Evolutionary conservation across 305 asterid species (phyloP), one percentile per base, ranked within the genome.

Genomic region (Rubia peregrina): DNA sequence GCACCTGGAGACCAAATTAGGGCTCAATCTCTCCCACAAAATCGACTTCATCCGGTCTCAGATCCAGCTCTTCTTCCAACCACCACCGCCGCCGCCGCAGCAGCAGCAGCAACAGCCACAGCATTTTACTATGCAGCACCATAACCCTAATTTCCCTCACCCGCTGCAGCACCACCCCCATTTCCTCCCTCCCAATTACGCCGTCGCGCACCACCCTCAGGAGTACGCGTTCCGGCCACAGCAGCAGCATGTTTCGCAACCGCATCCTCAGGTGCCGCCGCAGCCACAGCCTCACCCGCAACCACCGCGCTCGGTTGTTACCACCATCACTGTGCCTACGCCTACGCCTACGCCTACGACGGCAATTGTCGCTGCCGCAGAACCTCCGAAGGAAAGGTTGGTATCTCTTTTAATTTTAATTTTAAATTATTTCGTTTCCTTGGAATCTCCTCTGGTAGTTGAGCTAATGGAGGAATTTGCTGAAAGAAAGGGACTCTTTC

Each of bases 41-140:
- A 64, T 85, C 67, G 95, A 86, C 80, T 85, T 89, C 57, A 85
- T 89, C 70, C 82, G 82, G 16, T 74, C 69, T 63, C 88, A 83
- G 84, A 89, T 89, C 88, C 89, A 83, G 72, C 79, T 77, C 68
- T 77, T 84, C 80, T 74, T 86, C 62, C 83, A 74, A 42, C 79
- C 78, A 74, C 72, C 64, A 1, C 21, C 36, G 3, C 67, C 42
- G n/a, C 41, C 24, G 14, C 74, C 61, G 36, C 78, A 69, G 14
- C 77, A 11, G 46, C 77, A 44, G 21, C 77, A 67, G 42, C 74
- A 69, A 74, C 73, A 67, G 48, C 13, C 6, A 13, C 48, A 8
- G 76, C 74, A 68, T 44, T 51, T 67, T 56, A 80, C 83, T 79
- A 78, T 78, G 71, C 84, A 80, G 71, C 84, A 80, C 69, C 91